Percentiles rank a stretch among this genome's conserved stretches.
These are phyloP conservation scores for Petunia secreta DNA, from an alignment of 257 asterid species.

Conservation along the genomic window DNA sequence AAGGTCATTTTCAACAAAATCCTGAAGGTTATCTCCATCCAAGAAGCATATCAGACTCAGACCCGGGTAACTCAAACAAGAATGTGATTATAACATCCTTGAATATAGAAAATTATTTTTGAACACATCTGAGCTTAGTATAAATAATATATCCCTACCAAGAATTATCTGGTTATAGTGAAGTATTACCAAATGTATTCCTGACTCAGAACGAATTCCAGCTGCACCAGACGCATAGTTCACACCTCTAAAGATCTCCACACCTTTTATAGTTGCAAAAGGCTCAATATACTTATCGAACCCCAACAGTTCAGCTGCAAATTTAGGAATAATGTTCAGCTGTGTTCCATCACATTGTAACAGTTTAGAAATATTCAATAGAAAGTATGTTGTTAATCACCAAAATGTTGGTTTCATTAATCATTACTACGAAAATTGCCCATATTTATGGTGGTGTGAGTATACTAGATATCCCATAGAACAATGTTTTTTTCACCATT, in stretches of 20 bases:
- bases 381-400: background rate
- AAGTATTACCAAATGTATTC: slow-evolving; percentile 27
- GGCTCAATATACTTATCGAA: slow-evolving; percentile 38
- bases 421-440: background rate
- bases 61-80: background rate
- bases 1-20: background rate
- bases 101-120: background rate
- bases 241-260: slow-evolving; percentile 36
- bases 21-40: background rate
- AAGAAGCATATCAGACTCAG: no score
- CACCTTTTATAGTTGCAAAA: slow-evolving; percentile 30
- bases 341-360: background rate
- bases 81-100: background rate
- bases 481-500: background rate
- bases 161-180: background rate
- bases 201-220: slow-evolving; percentile 45
- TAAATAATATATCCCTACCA: no score
- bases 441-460: background rate
- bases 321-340: background rate
- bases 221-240: slow-evolving; percentile 50
- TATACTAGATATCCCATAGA: background rate
- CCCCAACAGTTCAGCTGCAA: slow-evolving; percentile 42
- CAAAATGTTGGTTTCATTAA: background rate
- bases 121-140: background rate
- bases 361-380: background rate